Evolutionary conservation across 441 rosid genomes (phyloP).

Genomic region (Arabidopsis hybrid): DNA sequence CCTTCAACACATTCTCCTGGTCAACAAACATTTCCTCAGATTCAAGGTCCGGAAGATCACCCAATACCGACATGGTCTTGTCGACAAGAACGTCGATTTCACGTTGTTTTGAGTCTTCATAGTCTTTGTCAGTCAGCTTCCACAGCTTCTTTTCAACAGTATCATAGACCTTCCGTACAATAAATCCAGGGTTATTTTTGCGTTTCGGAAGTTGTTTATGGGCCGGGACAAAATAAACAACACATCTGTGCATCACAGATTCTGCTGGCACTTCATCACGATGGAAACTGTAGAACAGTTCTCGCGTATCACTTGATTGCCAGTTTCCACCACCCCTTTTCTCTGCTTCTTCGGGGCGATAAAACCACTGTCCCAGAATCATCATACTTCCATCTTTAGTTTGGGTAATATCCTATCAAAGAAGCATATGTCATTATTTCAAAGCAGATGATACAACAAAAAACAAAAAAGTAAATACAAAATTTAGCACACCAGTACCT

Average conservation of each 20-base stretch:
- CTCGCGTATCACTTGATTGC: slow-evolving; percentile 82
- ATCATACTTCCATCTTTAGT: slow-evolving; percentile 64
- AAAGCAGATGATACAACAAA: slow-evolving; percentile 8
- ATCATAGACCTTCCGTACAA: slow-evolving; percentile 90
- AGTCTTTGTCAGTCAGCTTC: slow-evolving; percentile 91
- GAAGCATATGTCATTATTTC: slow-evolving; percentile 8
- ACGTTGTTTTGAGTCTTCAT: slow-evolving; percentile 87
- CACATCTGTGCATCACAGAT: slow-evolving; percentile 94
- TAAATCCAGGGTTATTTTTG: slow-evolving; percentile 87
- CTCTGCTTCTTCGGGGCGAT: slow-evolving; percentile 95
- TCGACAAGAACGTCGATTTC: slow-evolving; percentile 94
- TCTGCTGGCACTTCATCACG: slow-evolving; percentile 95
- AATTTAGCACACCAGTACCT: slow-evolving; percentile 54
- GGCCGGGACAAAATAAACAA: slow-evolving; percentile 86
- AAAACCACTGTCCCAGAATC: slow-evolving; percentile 96
- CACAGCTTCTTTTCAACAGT: slow-evolving; percentile 85
- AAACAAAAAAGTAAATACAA: slow-evolving; percentile 8
- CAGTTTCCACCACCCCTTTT: slow-evolving; percentile 90
- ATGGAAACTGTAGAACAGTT: slow-evolving; percentile 89
- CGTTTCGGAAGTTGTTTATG: slow-evolving; percentile 88
- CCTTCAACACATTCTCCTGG: slow-evolving; percentile 61
- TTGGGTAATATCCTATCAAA: slow-evolving; percentile 73
- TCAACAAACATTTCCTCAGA: slow-evolving; percentile 56
- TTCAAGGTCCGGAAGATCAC: slow-evolving; percentile 87
- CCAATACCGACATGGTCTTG: slow-evolving; percentile 71